Evolutionary conservation across 805 yeast species (phyloP), one percentile per base, ranked within the genome.

Genomic region (Sugiyamaella chiloensis): DNA sequence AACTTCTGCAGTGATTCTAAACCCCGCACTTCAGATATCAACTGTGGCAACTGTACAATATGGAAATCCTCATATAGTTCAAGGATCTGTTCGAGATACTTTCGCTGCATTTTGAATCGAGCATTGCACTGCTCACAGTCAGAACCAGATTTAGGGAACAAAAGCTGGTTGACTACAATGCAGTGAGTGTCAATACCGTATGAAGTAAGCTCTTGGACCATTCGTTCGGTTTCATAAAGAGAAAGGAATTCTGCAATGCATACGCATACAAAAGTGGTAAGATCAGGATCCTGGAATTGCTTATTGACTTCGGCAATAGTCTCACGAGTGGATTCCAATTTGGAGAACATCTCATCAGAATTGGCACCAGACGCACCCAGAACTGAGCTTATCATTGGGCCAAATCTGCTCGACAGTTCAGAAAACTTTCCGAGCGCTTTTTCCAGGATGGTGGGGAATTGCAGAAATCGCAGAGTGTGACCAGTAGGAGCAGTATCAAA

Each of bases 401-500:
- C 99, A 59, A 93, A 78, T 61, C 79, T 80, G 11, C 90, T 85
- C 35, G 91, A 81, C 48, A 93, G 76, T 59, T 88, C 95, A 60
- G 89, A 83, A 65, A 93, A 83, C 63, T 91, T 93, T 42, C 85
- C 83, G 57, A 93, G 75, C 30, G 95, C 76, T 65, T 87, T 88
- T 59, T 89, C 95, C 52, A 93, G 72, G 2, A 96, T 90, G 24
- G 95, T 79, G 31, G 99, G 99, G 61, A 93, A 79, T 68, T 90
- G 96, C 65, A 93, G 75, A 67, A 93, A 93, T 61, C 99, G 80
- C 59, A 93, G 74, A 2, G 99, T 93, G 69, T 93, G 99, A 30
- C 99, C 99, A 0, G 99, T 93, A 59, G 99, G 99, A 0, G 99
- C 99, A n/a, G 99, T 93, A 67, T 93, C 99, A 62, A 93, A 93